Evolutionary conservation across 768 basidiomycete species (phyloP).

Genomic region (Mycena chlorophos): DNA sequence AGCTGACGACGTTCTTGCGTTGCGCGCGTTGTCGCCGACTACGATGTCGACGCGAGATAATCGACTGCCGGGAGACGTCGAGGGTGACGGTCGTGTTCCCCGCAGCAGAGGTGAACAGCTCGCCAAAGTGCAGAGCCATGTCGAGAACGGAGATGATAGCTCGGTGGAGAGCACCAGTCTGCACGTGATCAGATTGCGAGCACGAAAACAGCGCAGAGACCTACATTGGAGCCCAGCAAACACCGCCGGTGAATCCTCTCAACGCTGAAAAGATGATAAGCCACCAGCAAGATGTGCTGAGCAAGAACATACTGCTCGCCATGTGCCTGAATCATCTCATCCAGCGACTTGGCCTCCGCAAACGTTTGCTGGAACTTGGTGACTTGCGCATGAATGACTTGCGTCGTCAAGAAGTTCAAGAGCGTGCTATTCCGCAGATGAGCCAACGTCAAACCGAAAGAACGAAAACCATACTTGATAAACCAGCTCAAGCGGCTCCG

Average conservation of each 20-base stretch:
- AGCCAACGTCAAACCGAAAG: background rate
- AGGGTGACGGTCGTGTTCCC: conserved; percentile 61
- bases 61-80: conserved; percentile 54
- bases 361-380: conserved; percentile 59
- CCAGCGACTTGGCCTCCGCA: conserved; percentile 58
- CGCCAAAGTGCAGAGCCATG: conserved; percentile 69
- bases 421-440: conserved; percentile 45
- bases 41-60: conserved; percentile 58
- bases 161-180: conserved; percentile 67
- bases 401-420: conserved; percentile 69
- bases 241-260: conserved; percentile 62
- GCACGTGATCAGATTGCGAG: conserved; percentile 1
- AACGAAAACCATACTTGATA: conserved; percentile 61
- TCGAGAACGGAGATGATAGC: conserved; percentile 72
- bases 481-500: conserved; percentile 81
- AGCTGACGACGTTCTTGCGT: conserved; percentile 60
- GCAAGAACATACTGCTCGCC: conserved; percentile 61
- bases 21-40: conserved; percentile 59
- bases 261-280: conserved; percentile 48
- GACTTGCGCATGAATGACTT: conserved; percentile 70
- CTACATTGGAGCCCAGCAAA: conserved; percentile 62
- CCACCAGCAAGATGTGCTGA: background rate
- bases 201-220: conserved; percentile 8
- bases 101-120: conserved; percentile 58
- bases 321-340: conserved; percentile 73